These are phyloP conservation scores for Otatea glauca DNA, from an alignment of 176 grass and related monocot species.

Conservation along the genomic window DNA sequence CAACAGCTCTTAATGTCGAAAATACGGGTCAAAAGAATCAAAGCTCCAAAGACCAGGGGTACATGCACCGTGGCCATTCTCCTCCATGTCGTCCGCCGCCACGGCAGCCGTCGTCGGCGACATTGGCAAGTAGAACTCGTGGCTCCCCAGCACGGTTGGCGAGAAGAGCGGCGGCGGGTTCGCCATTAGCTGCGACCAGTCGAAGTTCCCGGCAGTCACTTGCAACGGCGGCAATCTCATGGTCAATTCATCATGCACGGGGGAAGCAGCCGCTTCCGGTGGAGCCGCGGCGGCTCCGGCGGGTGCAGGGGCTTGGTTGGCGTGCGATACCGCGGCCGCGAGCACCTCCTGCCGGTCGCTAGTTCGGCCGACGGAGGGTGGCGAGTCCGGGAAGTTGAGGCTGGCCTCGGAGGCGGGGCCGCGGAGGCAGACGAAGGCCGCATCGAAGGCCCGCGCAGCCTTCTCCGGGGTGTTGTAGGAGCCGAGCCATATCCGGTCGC, in stretches of 20 bases:
- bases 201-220: background rate
- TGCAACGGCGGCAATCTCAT: background rate
- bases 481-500: constrained; percentile 55
- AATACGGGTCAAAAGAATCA: background rate
- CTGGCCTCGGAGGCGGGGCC: background rate
- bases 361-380: constrained; percentile 17
- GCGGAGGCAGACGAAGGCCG: constrained; percentile 57
- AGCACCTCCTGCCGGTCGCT: constrained; percentile 38
- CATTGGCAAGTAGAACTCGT: background rate
- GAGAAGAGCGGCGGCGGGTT: constrained; percentile 21
- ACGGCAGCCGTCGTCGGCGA: too few relatives aligned
- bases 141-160: background rate
- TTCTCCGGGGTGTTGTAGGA: constrained; percentile 54
- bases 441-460: constrained; percentile 62
- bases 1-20: too few relatives aligned
- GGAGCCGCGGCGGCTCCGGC: background rate
- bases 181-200: constrained; percentile 4
- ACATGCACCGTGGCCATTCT: background rate
- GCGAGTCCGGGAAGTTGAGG: constrained; percentile 32
- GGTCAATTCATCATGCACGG: too few relatives aligned
- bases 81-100: background rate
- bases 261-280: background rate
- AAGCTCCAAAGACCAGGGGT: background rate
- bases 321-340: constrained; percentile 24
- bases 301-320: background rate